Evolutionary conservation across 2,329 filamentous ascomycete genomes (phyloP).

Genomic region (Fusarium nanum): DNA sequence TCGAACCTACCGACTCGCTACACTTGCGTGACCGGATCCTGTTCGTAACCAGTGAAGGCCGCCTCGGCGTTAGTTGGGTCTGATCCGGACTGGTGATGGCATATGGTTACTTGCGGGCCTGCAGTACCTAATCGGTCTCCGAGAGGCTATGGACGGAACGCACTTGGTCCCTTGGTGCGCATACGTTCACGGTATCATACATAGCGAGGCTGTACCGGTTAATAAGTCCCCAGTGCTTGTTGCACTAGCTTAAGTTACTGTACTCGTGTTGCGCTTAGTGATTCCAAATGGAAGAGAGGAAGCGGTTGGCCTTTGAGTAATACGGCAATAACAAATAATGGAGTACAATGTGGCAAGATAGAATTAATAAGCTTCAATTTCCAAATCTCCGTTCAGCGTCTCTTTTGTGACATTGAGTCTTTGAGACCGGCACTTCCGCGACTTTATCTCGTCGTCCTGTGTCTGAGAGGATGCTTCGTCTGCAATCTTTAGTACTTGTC

Average conservation of each 20-base stretch:
- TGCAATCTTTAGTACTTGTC: too few species aligned
- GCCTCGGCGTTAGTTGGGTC: accelerated
- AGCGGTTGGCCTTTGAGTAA: too few species aligned
- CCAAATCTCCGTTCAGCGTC: too few species aligned
- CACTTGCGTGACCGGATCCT: not conserved
- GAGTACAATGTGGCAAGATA: too few species aligned
- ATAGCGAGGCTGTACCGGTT: not conserved
- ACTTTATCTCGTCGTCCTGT: too few species aligned
- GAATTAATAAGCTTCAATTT: too few species aligned
- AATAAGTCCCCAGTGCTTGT: not conserved
- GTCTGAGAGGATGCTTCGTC: too few species aligned
- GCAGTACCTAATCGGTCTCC: not conserved
- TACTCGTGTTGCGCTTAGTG: too few species aligned
- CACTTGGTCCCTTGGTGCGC: not conserved
- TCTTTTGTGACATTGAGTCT: too few species aligned
- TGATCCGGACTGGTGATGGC: accelerated
- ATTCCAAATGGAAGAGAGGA: too few species aligned
- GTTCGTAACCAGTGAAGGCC: accelerated
- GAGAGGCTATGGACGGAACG: accelerated
- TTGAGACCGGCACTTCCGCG: too few species aligned
- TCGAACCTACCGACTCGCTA: not conserved
- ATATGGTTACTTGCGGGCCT: not conserved
- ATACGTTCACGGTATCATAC: not conserved
- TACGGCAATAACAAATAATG: too few species aligned
- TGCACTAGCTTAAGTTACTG: not conserved